Evolutionary conservation across 495 filamentous ascomycete genomes (phyloP).

Genomic region (Aspergillus baeticus): DNA sequence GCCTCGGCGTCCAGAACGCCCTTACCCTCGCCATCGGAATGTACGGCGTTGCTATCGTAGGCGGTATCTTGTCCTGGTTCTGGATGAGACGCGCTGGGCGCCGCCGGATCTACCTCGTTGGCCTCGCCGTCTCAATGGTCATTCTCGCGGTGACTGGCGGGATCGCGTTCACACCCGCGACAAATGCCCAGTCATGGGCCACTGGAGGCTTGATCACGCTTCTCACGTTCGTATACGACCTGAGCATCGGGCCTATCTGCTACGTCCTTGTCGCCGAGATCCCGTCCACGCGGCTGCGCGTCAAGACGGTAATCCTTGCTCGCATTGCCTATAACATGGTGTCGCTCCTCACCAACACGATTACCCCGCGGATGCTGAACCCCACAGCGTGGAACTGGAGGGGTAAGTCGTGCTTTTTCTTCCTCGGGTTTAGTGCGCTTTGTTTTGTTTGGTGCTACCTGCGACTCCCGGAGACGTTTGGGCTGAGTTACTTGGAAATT

Average conservation of each 20-base stretch:
- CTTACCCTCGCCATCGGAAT: slow-evolving; percentile 1
- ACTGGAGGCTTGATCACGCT: slow-evolving; percentile 57
- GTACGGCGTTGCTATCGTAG: slow-evolving; percentile 19
- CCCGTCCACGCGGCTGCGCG: slow-evolving; percentile 68
- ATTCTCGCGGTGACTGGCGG: slow-evolving; percentile 72
- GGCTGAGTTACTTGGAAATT: not conserved
- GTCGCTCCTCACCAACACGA: slow-evolving; percentile 62
- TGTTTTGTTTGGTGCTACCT: not conserved
- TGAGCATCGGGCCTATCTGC: slow-evolving; percentile 71
- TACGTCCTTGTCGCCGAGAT: slow-evolving; percentile 72
- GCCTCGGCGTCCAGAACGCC: not conserved
- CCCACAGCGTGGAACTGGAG: slow-evolving; percentile 69
- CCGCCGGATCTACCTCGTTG: slow-evolving; percentile 59
- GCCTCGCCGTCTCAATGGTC: slow-evolving; percentile 57
- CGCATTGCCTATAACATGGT: slow-evolving; percentile 71
- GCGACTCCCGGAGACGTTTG: not conserved
- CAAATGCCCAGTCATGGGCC: slow-evolving; percentile 31
- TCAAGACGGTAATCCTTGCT: slow-evolving; percentile 72
- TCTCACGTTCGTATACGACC: slow-evolving; percentile 55
- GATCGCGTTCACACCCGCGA: slow-evolving; percentile 56
- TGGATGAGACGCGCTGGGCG: slow-evolving; percentile 67
- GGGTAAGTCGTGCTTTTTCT: not conserved
- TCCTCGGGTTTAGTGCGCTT: not conserved
- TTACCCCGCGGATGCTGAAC: slow-evolving; percentile 77
- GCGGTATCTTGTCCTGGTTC: slow-evolving; percentile 49